Evolutionary conservation across 192 early-diverging fungal species (phyloP), one percentile per base, ranked within the genome.

Genomic region (Spizellomyces sp.): DNA sequence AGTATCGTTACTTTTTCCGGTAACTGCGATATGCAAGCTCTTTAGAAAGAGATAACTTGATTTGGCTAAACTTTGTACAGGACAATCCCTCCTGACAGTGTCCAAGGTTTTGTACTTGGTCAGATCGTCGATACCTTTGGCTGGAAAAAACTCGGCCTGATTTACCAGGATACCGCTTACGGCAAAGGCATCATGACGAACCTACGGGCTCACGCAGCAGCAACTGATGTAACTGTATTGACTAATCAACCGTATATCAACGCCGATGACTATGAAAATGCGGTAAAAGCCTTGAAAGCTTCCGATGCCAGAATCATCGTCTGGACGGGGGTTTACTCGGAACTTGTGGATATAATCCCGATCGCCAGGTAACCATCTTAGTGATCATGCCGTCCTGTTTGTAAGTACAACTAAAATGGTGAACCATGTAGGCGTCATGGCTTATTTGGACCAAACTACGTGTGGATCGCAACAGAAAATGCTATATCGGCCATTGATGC

Each of bases 291-390:
- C 8, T 42, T 19, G 19, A 57, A 21, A 66, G 64, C 48, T 1
- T 68, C 66, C 27, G 66, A 43, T 19, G 66, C 66, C 6, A 21
- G 66, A 9, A 56, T 68, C 52, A 68, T 68, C 21, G 52, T 68
- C 10, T 55, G 48, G 52, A 57, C 55, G 4, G 48, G 66, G 22
- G 27, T 58, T 6, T 22, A 52, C 5, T 4, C 6, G 12, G 66
- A 68, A 15, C 27, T 57, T 12, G 15, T 27, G 42, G 7, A 22
- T 17, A 19, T 68, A 14, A 36, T 68, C 10, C 66, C 66, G 1
- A 12, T 27, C 17, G 66, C 52, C 27, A 36, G 27, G 27, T 36
- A 36, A 3, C 27, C 27, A 36, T 36, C 27, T 36, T 36, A 36
- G 27, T 36, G 27, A 36, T 3, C 27, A 36, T 3, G 27, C 27